phyloP scores from a whole-genome alignment of 371 early-diverging fungal species.

The Zopfochytrium polystomum region DNA sequence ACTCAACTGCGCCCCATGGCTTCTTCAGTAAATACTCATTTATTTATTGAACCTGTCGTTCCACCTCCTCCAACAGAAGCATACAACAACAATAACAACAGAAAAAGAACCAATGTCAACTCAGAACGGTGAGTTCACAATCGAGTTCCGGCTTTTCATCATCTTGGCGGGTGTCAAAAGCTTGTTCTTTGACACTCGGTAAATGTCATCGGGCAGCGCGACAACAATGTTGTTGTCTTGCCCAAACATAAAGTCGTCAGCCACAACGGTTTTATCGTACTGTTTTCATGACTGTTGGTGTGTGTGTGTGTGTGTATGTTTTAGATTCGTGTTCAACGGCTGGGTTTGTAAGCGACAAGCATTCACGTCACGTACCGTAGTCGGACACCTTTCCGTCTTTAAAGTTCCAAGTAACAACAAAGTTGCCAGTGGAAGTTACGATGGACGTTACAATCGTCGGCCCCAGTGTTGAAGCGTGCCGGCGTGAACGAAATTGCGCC shows the following conservation, averaged over 20 bases:
- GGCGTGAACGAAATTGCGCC: constrained; percentile 76
- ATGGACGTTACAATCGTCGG: constrained; percentile 70
- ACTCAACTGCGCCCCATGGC: too few species aligned
- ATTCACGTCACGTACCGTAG: too few species aligned
- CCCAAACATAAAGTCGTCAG: constrained; percentile 76
- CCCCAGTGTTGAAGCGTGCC: constrained; percentile 80
- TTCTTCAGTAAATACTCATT: too few species aligned
- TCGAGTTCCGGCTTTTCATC: constrained; percentile 40
- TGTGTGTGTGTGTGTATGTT: too few species aligned
- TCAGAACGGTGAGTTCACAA: constrained; percentile 47
- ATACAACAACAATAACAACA: too few species aligned
- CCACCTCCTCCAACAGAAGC: too few species aligned
- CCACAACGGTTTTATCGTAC: constrained; percentile 76
- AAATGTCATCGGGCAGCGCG: constrained; percentile 61
- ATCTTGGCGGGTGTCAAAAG: constrained; percentile 47
- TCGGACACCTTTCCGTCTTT: constrained; percentile 68
- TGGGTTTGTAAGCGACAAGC: too few species aligned
- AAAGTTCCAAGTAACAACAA: constrained; percentile 92
- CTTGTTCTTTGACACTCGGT: constrained; percentile 35
- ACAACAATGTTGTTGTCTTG: constrained; percentile 47
- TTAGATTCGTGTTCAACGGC: too few species aligned
- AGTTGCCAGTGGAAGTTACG: constrained; percentile 81
- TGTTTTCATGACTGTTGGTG: too few species aligned
- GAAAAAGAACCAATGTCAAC: too few species aligned
- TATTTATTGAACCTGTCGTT: too few species aligned